phyloP scores from a whole-genome alignment of 805 yeast species.

The Teunomyces aglyptinius region DNA sequence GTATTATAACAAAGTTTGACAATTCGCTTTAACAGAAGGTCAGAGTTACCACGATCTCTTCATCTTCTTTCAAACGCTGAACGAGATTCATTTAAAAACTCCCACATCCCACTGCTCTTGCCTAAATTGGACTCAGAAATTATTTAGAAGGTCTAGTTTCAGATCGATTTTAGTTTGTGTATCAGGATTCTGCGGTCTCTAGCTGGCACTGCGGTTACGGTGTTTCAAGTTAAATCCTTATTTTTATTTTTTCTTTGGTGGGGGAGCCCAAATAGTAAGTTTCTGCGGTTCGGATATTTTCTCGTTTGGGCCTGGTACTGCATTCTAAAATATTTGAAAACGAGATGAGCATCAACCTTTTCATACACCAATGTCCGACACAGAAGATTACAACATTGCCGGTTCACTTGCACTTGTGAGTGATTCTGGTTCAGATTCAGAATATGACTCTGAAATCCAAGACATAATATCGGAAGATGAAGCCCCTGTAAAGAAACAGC shows the following conservation, averaged over 20 bases:
- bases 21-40: background rate
- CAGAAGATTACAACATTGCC: conserved; percentile 61
- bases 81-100: background rate
- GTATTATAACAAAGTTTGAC: background rate
- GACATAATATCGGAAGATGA: conserved; percentile 56
- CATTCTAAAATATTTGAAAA: background rate
- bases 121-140: background rate
- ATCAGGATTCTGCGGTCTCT: background rate
- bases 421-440: conserved; percentile 23
- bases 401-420: conserved; percentile 51
- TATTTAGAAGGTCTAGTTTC: background rate
- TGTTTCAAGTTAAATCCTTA: background rate
- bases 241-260: background rate
- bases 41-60: background rate
- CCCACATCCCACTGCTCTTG: background rate
- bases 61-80: background rate
- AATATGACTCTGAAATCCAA: conserved; percentile 40
- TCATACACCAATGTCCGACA: conserved; percentile 27
- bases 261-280: background rate
- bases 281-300: background rate
- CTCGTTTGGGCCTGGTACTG: background rate
- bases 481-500: conserved; percentile 30
- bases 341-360: conserved; percentile 6
- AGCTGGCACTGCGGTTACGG: background rate
- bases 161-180: background rate